Evolutionary conservation across 2,329 filamentous ascomycete species (phyloP), one percentile per base, ranked within the genome.

Genomic region (Cladosporium sp.): DNA sequence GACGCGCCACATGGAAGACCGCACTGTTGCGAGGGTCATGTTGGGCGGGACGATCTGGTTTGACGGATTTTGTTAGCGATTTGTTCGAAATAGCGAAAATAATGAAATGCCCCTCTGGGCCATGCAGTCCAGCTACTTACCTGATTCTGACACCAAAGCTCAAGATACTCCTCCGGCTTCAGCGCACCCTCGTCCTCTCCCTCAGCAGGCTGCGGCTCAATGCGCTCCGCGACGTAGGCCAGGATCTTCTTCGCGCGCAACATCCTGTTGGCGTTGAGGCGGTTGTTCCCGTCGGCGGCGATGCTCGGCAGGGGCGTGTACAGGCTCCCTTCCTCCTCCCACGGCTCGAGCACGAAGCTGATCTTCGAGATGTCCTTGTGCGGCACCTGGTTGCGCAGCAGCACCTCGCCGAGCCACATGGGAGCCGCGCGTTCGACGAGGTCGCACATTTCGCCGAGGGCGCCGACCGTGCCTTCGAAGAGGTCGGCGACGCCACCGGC

Each of bases 231-330:
- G 15, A 99, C 83, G 62, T 99, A 99, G 0, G 84, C 83, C 52
- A 97, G 73, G 18, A 99, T 93, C 75, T 99, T 99, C 73, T 89
- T 92, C 3, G 95, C 89, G 41, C 93, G 82, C 44, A 99, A 77
- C 93, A 99, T 97, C 50, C 92, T 83, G 65, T 97, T 99, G 9
- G 93, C 93, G 66, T 97, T 99, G 45, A 99, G 78, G 19, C 93
- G 85, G 58, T 91, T 92, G 68, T 92, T 95, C 47, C 76, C 86
- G 64, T 95, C 90, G 3, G 82, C 80, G 27, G 86, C 81, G 43
- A 96, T 86, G 49, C 79, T 80, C 1, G 90, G 89, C 47, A 97
- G 73, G 7, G 37, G 37, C 8, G 43, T 48, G 8, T 51, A 51
- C 9, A 40, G 24, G 7, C 43, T 30, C 13, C 37, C 42, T 13